Evolutionary conservation across 164 flowering plant genomes (phyloP).

Genomic region (Hamamelis virginiana): DNA sequence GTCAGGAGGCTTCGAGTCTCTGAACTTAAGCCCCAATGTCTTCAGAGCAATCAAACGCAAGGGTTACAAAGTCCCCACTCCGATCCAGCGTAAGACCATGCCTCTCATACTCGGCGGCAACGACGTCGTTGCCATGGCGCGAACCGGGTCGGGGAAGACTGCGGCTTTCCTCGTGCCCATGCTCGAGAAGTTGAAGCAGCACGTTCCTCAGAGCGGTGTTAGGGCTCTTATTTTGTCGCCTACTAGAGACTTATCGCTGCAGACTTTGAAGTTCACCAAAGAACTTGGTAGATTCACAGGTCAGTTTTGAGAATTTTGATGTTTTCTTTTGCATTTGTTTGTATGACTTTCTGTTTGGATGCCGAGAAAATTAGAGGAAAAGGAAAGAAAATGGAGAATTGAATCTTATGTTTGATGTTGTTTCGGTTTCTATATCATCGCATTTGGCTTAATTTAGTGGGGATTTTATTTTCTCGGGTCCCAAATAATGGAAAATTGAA

Average conservation of each 20-base stretch:
- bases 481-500: too few relatives aligned
- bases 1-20: slow-evolving; percentile 90
- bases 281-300: slow-evolving; percentile 83
- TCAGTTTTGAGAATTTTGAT: slow-evolving; percentile 16
- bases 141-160: slow-evolving; percentile 97
- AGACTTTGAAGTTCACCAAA: slow-evolving; percentile 79
- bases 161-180: slow-evolving; percentile 93
- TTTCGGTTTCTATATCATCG: too few relatives aligned
- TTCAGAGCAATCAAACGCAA: slow-evolving; percentile 73
- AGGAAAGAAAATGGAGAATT: not conserved
- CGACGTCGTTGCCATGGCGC: slow-evolving; percentile 98
- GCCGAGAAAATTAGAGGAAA: not conserved
- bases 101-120: slow-evolving; percentile 78
- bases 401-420: too few relatives aligned
- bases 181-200: slow-evolving; percentile 74
- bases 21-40: slow-evolving; percentile 59
- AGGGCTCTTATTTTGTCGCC: slow-evolving; percentile 86
- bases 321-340: too few relatives aligned
- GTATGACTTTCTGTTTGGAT: not conserved
- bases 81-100: slow-evolving; percentile 94
- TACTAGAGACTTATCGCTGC: slow-evolving; percentile 87
- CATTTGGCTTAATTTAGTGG: not conserved
- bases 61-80: slow-evolving; percentile 94
- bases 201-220: slow-evolving; percentile 69
- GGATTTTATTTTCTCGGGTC: too few relatives aligned